These are phyloP conservation scores for Endocladia muricata DNA, from an alignment of 31 red algal genomes.

Conservation along the genomic window DNA sequence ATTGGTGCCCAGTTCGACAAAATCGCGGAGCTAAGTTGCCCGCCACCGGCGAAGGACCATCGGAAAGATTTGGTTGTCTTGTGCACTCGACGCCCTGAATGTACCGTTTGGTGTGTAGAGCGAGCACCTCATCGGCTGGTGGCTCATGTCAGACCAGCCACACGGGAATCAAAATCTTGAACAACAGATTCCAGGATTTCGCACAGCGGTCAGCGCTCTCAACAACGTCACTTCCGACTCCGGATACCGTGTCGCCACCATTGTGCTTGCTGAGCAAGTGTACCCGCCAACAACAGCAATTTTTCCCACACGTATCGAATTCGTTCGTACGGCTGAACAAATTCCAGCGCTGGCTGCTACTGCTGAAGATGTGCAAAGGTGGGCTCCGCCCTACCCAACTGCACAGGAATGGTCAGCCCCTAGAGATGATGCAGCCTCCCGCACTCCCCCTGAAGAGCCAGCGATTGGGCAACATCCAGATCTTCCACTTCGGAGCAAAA, in stretches of 20 bases:
- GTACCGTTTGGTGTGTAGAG: neutral
- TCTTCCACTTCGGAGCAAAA: neutral
- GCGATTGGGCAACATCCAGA: neutral
- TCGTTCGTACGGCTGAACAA: neutral
- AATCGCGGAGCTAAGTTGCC: too few relatives aligned
- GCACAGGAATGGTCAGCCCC: too few relatives aligned
- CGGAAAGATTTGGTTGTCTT: too few relatives aligned
- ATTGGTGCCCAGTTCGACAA: too few relatives aligned
- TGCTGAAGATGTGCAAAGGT: neutral
- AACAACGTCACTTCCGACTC: neutral
- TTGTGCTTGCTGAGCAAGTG: neutral
- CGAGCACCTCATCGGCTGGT: slow-evolving; percentile 4
- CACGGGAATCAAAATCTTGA: slow-evolving; percentile 30
- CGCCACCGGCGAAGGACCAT: too few relatives aligned
- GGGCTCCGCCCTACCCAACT: neutral
- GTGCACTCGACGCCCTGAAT: neutral
- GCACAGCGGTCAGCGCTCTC: neutral
- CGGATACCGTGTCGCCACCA: neutral
- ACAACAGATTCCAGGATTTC: slow-evolving; percentile 21
- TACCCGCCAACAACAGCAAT: neutral
- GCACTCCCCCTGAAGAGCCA: neutral
- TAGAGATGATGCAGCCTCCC: neutral
- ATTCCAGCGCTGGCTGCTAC: neutral
- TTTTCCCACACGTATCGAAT: neutral
- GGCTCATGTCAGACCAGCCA: slow-evolving; percentile 44